Percentiles rank a stretch among this genome's conserved stretches.
Evolutionary conservation across 2,329 filamentous ascomycete species (phyloP).

Genomic region (Arachnopeziza araneosa): DNA sequence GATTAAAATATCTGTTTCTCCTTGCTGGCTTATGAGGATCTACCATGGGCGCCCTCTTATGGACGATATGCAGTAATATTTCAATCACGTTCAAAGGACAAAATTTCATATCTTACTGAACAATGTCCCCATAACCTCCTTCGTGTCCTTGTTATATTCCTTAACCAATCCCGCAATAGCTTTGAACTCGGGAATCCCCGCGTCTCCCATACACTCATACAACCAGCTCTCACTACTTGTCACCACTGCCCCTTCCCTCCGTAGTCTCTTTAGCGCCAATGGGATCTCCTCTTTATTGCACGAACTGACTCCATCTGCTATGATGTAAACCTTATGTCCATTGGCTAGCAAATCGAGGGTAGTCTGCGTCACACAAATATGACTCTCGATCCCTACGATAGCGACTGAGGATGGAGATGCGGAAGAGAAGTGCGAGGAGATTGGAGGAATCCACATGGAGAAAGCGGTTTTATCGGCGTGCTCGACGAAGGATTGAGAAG

Average conservation of each 20-base stretch:
- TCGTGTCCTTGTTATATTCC: conserved; percentile 66
- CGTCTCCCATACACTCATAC: conserved; percentile 86
- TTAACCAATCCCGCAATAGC: conserved; percentile 72
- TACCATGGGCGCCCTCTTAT: too few relatives aligned
- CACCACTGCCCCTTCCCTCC: conserved; percentile 69
- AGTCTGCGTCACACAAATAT: conserved; percentile 94
- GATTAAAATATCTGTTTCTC: too few relatives aligned
- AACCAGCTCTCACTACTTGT: conserved; percentile 86
- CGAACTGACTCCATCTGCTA: conserved; percentile 86
- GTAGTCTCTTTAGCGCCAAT: conserved; percentile 70
- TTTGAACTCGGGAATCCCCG: conserved; percentile 66
- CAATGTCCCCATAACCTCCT: conserved; percentile 59
- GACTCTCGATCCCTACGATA: conserved; percentile 85
- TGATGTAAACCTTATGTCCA: conserved; percentile 77
- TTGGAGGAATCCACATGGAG: conserved; percentile 74
- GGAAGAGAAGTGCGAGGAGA: conserved; percentile 41
- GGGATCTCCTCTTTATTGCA: conserved; percentile 77
- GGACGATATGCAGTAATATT: too few relatives aligned
- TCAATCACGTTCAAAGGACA: too few relatives aligned
- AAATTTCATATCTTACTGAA: conserved; percentile 52
- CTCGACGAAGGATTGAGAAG: conserved; percentile 43
- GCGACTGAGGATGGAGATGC: conserved; percentile 52
- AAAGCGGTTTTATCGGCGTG: conserved; percentile 84
- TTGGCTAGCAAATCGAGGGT: conserved; percentile 70
- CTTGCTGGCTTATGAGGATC: too few relatives aligned